These are phyloP conservation scores for Poa pratensis DNA, from an alignment of 176 grass and related monocot genomes.

Conservation along the genomic window DNA sequence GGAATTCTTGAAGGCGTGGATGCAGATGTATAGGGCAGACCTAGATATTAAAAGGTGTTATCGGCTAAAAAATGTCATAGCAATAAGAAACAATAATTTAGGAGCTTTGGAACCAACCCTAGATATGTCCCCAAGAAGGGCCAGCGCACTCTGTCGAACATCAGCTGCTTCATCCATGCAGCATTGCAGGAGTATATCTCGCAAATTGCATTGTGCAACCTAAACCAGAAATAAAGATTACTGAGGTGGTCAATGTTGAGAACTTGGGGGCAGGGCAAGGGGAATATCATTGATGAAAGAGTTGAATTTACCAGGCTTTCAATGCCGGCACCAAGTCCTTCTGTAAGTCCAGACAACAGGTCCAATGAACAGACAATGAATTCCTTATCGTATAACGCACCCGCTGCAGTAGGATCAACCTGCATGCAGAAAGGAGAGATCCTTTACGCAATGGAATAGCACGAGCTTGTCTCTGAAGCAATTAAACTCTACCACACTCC, in stretches of 20 bases:
- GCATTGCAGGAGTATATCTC: slow-evolving; percentile 90
- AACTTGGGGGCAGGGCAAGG: background rate
- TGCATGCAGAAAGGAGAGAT: slow-evolving; percentile 53
- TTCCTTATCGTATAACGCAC: slow-evolving; percentile 88
- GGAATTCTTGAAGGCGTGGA: slow-evolving; percentile 79
- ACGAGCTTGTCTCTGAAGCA: background rate
- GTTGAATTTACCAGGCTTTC: slow-evolving; percentile 84
- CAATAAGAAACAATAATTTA: background rate
- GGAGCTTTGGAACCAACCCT: slow-evolving; percentile 64
- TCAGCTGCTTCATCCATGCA: slow-evolving; percentile 90
- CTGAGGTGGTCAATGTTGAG: background rate
- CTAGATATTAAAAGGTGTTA: slow-evolving; percentile 49
- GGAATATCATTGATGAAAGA: slow-evolving; percentile 7
- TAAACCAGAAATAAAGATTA: slow-evolving; percentile 46
- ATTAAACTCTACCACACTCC: background rate
- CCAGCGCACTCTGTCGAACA: slow-evolving; percentile 93
- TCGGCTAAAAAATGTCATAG: background rate
- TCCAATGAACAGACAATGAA: slow-evolving; percentile 94
- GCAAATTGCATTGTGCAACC: slow-evolving; percentile 87
- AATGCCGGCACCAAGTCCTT: slow-evolving; percentile 73
- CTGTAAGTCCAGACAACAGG: slow-evolving; percentile 84
- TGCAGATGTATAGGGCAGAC: slow-evolving; percentile 93
- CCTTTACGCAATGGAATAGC: background rate
- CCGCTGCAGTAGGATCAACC: slow-evolving; percentile 77
- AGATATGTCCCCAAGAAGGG: slow-evolving; percentile 94